phyloP scores from a whole-genome alignment of 73 alveolate genomes.

The Paramecium octaurelia region DNA sequence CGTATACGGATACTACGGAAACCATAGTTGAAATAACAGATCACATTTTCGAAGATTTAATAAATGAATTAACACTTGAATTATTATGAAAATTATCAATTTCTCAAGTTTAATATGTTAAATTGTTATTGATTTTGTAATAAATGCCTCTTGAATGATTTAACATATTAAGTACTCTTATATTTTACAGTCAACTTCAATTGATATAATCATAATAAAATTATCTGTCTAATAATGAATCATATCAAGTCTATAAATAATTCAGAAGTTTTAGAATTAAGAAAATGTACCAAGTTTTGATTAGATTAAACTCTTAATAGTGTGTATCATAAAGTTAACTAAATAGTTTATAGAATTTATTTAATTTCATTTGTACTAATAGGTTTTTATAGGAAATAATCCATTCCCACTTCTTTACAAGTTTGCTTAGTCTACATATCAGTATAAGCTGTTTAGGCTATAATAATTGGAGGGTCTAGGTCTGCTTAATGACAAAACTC shows the following conservation, averaged over 20 bases:
- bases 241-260: no score
- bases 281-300: no score
- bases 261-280: no score
- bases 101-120: not conserved
- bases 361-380: constrained; percentile 21
- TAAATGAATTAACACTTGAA: constrained; percentile 44
- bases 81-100: not conserved
- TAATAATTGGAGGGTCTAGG: not conserved
- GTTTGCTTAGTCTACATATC: not conserved
- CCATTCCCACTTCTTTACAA: constrained; percentile 30
- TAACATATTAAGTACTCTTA: no score
- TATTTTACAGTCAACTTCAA: no score
- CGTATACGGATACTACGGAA: constrained; percentile 33
- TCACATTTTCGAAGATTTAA: constrained; percentile 36
- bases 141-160: not conserved
- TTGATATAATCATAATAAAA: no score
- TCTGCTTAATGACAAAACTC: not conserved
- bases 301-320: not conserved
- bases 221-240: no score
- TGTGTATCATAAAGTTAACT: not conserved
- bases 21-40: constrained; percentile 49
- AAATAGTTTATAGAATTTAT: not conserved
- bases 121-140: not conserved
- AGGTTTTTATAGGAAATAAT: constrained; percentile 9
- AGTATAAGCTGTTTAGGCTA: constrained; percentile 44